Percentiles rank a stretch among this genome's conserved stretches.
Evolutionary conservation across 176 grass and related monocot species (phyloP).

Genomic region (Rhynchospora pubera): DNA sequence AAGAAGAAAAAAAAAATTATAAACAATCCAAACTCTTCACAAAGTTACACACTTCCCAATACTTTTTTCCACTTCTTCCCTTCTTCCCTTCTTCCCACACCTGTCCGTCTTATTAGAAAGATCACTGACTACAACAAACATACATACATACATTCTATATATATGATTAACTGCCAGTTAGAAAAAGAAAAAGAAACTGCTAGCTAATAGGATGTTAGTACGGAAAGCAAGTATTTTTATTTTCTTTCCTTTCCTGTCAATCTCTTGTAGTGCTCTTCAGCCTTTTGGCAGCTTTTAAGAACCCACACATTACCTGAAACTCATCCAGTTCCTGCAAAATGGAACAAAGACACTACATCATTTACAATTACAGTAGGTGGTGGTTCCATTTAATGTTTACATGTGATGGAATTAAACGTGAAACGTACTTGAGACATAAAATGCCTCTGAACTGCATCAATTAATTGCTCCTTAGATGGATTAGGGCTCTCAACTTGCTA

Average conservation of each 20-base stretch:
- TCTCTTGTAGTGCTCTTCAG: slow-evolving; percentile 38
- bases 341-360: slow-evolving; percentile 27
- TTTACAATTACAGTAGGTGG: not conserved
- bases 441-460: slow-evolving; percentile 74
- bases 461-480: slow-evolving; percentile 59
- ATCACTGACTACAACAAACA: not conserved
- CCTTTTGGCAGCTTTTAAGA: slow-evolving; percentile 63
- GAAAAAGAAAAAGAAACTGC: not conserved
- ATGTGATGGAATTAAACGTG: not conserved
- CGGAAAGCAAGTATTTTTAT: slow-evolving; percentile 3
- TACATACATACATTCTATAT: not conserved
- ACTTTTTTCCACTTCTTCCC: no score
- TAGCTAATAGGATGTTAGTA: slow-evolving; percentile 47
- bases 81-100: no score
- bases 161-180: not conserved
- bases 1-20: no score
- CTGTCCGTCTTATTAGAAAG: no score
- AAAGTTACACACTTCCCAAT: no score
- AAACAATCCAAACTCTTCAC: no score
- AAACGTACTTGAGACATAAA: slow-evolving; percentile 62
- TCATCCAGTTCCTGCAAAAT: slow-evolving; percentile 69
- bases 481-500: slow-evolving; percentile 54
- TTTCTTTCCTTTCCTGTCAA: not conserved
- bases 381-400: not conserved
- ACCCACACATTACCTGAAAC: slow-evolving; percentile 50